These are phyloP conservation scores for Taphrina wiesneri DNA, from an alignment of 1,139 yeast genomes.

Conservation along the genomic window DNA sequence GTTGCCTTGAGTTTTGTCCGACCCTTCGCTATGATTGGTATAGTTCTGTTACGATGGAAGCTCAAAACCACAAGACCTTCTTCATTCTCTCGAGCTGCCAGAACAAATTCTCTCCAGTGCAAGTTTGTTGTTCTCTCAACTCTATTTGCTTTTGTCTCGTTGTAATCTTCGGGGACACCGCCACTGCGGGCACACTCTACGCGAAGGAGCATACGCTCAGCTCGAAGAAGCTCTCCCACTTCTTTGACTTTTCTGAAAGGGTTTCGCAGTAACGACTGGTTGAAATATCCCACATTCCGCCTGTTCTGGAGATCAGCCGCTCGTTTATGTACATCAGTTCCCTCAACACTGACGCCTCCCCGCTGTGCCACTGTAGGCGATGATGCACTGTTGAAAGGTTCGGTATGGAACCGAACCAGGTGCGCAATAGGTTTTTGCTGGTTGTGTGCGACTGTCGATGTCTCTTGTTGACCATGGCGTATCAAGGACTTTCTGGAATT, in stretches of 20 bases:
- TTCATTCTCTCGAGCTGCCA: constrained; percentile 57
- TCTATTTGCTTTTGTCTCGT: constrained; percentile 51
- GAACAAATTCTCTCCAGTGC: constrained; percentile 73
- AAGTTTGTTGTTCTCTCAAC: constrained; percentile 61
- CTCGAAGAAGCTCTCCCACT: constrained; percentile 64
- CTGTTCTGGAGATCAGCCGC: neutral
- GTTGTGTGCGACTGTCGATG: neutral
- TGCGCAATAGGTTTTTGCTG: neutral
- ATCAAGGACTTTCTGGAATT: constrained; percentile 3
- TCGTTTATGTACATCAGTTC: neutral
- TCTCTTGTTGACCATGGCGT: neutral
- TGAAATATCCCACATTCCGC: neutral
- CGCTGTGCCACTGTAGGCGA: neutral
- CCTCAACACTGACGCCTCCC: constrained; percentile 11
- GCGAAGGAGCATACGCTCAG: constrained; percentile 67
- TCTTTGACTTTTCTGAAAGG: constrained; percentile 37
- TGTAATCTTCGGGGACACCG: constrained; percentile 45
- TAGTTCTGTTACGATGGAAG: constrained; percentile 56
- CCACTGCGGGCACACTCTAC: constrained; percentile 50
- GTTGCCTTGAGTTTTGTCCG: constrained; percentile 31
- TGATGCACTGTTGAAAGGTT: neutral
- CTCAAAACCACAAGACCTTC: constrained; percentile 60
- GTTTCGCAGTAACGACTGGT: constrained; percentile 8
- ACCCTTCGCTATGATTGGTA: constrained; percentile 45
- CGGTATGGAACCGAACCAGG: neutral